Conservation (phyloP, 2,329 filamentous ascomycete genomes). For the Drechmeria coniospora region DNA sequence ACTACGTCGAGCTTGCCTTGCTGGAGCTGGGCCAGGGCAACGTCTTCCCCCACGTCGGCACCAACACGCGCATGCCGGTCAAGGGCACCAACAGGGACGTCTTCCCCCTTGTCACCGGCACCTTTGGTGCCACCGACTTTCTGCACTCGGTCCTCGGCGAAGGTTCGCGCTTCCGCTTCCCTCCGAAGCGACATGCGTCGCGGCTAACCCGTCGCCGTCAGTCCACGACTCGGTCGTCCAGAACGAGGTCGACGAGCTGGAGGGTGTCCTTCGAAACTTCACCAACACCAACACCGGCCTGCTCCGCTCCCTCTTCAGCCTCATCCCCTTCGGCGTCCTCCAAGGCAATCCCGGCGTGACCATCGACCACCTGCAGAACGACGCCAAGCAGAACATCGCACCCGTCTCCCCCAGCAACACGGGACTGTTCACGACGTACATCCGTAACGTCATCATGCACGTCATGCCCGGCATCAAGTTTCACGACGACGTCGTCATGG, state of each 20-base stretch:
- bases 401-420: slow-evolving; percentile 63
- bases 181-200: no score
- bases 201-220: no score
- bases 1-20: slow-evolving; percentile 77
- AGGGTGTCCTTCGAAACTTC: slow-evolving; percentile 60
- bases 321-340: slow-evolving; percentile 68
- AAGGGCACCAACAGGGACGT: slow-evolving; percentile 49
- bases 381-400: slow-evolving; percentile 61
- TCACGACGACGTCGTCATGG: slow-evolving; percentile 76
- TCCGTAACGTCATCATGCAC: slow-evolving; percentile 57
- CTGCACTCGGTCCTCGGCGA: slow-evolving; percentile 69
- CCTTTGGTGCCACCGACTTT: slow-evolving; percentile 90
- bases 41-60: slow-evolving; percentile 78
- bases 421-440: slow-evolving; percentile 68
- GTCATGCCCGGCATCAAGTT: slow-evolving; percentile 84
- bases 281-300: slow-evolving; percentile 52
- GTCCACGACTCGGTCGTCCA: slow-evolving; percentile 83
- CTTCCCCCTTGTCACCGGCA: slow-evolving; percentile 77
- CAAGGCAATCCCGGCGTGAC: slow-evolving; percentile 61
- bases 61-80: slow-evolving; percentile 52
- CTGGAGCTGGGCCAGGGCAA: slow-evolving; percentile 71
- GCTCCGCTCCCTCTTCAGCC: slow-evolving; percentile 63
- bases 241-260: slow-evolving; percentile 77
- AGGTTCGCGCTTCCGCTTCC: no score
- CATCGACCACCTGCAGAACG: slow-evolving; percentile 61